Conservation (phyloP, 768 basidiomycete genomes). For the Suillus plorans region DNA sequence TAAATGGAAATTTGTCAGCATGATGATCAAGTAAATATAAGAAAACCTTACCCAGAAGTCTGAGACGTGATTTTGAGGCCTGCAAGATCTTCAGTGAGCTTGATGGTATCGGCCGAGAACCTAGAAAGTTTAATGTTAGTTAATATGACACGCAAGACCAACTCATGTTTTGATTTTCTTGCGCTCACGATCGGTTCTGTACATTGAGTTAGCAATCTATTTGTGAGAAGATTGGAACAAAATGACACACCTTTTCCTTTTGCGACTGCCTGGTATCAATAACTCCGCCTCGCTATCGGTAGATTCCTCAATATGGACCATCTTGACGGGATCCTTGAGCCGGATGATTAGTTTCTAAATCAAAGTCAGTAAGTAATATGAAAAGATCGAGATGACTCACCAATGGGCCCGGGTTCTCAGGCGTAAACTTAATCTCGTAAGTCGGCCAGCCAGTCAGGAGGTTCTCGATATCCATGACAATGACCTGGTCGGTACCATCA, state of each 20-base stretch:
- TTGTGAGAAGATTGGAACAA: background rate
- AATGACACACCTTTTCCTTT: background rate
- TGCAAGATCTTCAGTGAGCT: background rate
- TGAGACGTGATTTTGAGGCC: background rate
- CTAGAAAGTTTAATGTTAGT: too few species aligned
- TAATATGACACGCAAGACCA: too few species aligned
- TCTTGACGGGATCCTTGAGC: background rate
- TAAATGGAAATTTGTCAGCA: background rate
- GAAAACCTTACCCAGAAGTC: background rate
- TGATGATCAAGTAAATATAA: background rate
- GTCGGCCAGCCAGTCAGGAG: background rate
- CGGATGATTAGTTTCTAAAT: background rate
- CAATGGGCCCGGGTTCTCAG: conserved; percentile 16
- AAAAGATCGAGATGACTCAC: background rate
- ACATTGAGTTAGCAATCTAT: background rate
- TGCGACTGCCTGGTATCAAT: background rate
- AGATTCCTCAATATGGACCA: background rate
- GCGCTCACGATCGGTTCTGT: background rate
- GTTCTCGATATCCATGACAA: background rate
- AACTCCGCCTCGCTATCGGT: background rate
- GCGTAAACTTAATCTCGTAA: conserved; percentile 13
- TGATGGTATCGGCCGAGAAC: background rate
- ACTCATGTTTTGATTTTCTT: background rate
- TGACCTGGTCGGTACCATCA: background rate
- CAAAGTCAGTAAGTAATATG: background rate